Evolutionary conservation across 2,329 filamentous ascomycete genomes (phyloP).

Genomic region (Fusarium nelsonii): DNA sequence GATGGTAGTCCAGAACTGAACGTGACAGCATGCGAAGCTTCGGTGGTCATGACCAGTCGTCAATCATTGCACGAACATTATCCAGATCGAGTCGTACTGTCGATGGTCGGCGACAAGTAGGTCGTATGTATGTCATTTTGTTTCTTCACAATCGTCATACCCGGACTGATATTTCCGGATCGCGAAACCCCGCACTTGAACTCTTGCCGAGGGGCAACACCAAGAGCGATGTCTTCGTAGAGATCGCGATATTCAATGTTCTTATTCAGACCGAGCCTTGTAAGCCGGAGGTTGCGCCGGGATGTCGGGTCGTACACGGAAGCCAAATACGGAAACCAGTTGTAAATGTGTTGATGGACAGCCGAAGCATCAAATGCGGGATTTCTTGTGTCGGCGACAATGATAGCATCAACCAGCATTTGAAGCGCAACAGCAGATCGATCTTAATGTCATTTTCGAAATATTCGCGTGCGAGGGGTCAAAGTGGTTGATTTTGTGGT

Average conservation of each 20-base stretch:
- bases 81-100: not conserved
- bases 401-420: not conserved
- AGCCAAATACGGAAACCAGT: conserved; percentile 14
- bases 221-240: conserved; percentile 2
- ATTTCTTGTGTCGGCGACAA: conserved; percentile 29
- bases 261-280: conserved; percentile 12
- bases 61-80: not conserved
- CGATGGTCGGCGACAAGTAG: not conserved
- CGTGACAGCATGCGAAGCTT: not conserved
- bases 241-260: conserved; percentile 3
- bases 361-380: conserved; percentile 32
- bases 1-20: not conserved
- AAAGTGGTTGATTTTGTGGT: conserved; percentile 23
- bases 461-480: conserved; percentile 13
- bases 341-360: conserved; percentile 6
- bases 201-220: conserved; percentile 25
- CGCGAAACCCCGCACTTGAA: conserved; percentile 35
- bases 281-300: conserved; percentile 18
- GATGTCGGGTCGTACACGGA: conserved; percentile 46
- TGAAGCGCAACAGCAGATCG: conserved; percentile 8
- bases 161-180: conserved; percentile 10
- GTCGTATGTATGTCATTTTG: not conserved
- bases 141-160: conserved; percentile 7
- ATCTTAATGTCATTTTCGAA: conserved; percentile 7
- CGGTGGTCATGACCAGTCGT: not conserved